Conservation (phyloP, 2,329 filamentous ascomycete species). For the Colletotrichum sp. region DNA sequence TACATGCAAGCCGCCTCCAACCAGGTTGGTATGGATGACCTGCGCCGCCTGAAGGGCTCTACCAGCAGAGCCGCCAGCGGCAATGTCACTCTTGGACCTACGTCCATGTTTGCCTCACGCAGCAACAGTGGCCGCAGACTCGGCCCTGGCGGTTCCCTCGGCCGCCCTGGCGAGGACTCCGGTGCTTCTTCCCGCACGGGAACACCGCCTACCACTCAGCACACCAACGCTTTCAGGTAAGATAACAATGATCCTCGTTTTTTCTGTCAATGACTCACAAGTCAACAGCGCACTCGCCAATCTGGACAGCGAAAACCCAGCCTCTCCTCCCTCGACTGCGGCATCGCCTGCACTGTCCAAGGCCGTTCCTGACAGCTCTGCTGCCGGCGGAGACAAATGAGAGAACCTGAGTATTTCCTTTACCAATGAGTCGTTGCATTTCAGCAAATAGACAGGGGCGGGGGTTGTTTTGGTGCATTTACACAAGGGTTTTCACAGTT, state of each 20-base stretch:
- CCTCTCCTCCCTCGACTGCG: slow-evolving; percentile 72
- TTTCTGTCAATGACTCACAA: slow-evolving; percentile 29
- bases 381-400: slow-evolving; percentile 47
- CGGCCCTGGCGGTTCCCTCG: slow-evolving; percentile 74
- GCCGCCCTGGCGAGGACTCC: slow-evolving; percentile 81
- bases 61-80: slow-evolving; percentile 64
- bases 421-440: slow-evolving; percentile 44
- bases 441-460: slow-evolving; percentile 56
- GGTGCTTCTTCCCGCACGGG: slow-evolving; percentile 86
- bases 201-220: slow-evolving; percentile 78
- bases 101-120: slow-evolving; percentile 85
- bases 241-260: slow-evolving; percentile 28
- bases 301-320: slow-evolving; percentile 66
- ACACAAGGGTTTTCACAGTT: slow-evolving; percentile 47
- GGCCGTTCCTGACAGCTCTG: slow-evolving; percentile 56
- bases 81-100: slow-evolving; percentile 75
- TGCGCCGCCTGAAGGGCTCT: slow-evolving; percentile 77
- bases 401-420: slow-evolving; percentile 25
- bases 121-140: slow-evolving; percentile 88
- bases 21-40: slow-evolving; percentile 88
- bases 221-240: slow-evolving; percentile 94
- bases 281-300: slow-evolving; percentile 57
- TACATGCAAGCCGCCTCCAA: slow-evolving; percentile 79
- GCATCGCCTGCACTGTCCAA: slow-evolving; percentile 71
- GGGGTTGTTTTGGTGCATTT: slow-evolving; percentile 52